Evolutionary conservation across 495 filamentous ascomycete genomes (phyloP), one percentile per base, ranked within the genome.

Genomic region (Parathielavia hyrcaniae): DNA sequence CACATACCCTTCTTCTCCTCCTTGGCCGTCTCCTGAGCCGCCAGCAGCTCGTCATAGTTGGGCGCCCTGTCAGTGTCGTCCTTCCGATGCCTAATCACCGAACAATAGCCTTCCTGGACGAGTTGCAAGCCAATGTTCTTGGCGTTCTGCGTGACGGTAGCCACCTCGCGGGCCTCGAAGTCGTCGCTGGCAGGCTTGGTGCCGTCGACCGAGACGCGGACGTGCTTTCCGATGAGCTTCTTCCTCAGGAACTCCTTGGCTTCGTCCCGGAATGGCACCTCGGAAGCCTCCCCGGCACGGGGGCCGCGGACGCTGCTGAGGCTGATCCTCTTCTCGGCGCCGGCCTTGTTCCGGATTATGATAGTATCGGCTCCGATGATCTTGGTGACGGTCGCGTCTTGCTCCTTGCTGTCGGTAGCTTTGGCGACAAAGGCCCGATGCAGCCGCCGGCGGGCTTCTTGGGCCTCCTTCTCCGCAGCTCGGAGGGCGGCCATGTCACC

Each of bases 231-330:
- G 65, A 99, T 97, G 6, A 97, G 72, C 67, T 84, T 88, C 79
- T 96, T 97, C 38, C 95, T 83, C 60, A 97, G 73, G 67, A 88
- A 97, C 70, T 99, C 95, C 76, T 97, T 97, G 16, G 95, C 92
- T 63, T 97, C 92, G 12, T 92, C 86, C 55, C 83, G 81, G 72
- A 89, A 97, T 2, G 91, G 91, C 16, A 88, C 80, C 71, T 97
- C 79, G 7, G 72, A 65, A 5, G 74, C 63, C 57, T 83, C 80
- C 30, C 69, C 71, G 8, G 69, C 59, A 61, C 96, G 91, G 16
- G 95, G 95, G 44, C 93, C 92, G 43, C 95, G 83, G 55, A 96
- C 82, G 67, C 91, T 97, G 75, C 90, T 96, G 52, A 99, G 74
- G 67, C 85, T 95, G 68, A 96, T 86, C 63, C 90, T 85, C 78